These are phyloP conservation scores for Zygosaccharomyces bisporus DNA, from an alignment of 805 yeast species.

Conservation along the genomic window DNA sequence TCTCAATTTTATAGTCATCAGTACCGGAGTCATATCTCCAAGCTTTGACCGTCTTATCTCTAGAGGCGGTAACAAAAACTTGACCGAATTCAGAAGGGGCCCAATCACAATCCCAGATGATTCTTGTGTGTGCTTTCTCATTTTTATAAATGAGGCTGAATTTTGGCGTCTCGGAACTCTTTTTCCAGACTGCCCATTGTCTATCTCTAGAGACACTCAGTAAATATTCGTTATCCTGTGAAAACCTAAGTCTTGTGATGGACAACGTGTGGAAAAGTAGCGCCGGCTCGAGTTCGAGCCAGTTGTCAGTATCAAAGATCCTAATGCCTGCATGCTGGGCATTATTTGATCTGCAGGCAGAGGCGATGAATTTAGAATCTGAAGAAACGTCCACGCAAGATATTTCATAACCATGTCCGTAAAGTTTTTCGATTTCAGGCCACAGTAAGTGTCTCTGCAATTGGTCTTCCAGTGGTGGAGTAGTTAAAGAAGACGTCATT, in stretches of 20 bases:
- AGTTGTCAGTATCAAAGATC: constrained; percentile 57
- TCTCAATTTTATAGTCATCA: constrained; percentile 38
- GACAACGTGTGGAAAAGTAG: constrained; percentile 76
- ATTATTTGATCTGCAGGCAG: constrained; percentile 88
- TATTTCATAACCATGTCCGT: constrained; percentile 97
- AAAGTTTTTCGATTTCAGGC: constrained; percentile 92
- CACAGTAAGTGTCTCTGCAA: constrained; percentile 87
- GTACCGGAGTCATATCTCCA: constrained; percentile 52
- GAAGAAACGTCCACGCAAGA: constrained; percentile 71
- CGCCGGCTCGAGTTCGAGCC: constrained; percentile 57
- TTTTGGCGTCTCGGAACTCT: constrained; percentile 37
- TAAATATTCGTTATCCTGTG: constrained; percentile 60
- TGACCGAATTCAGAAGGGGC: constrained; percentile 46
- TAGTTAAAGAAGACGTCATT: constrained; percentile 42
- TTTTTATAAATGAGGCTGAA: constrained; percentile 41
- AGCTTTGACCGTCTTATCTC: constrained; percentile 75
- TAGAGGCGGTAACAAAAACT: constrained; percentile 78
- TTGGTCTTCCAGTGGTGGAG: constrained; percentile 86
- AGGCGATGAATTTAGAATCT: constrained; percentile 62
- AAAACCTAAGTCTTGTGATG: constrained; percentile 75
- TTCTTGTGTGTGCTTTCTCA: constrained; percentile 82
- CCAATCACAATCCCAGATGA: constrained; percentile 96
- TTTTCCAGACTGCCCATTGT: constrained; percentile 70
- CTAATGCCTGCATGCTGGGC: constrained; percentile 82
- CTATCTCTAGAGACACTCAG: constrained; percentile 88